Evolutionary conservation across 225 moss, liverwort and hornwort genomes (phyloP), one percentile per base, ranked within the genome.

Genomic region (Ulota crispa): DNA sequence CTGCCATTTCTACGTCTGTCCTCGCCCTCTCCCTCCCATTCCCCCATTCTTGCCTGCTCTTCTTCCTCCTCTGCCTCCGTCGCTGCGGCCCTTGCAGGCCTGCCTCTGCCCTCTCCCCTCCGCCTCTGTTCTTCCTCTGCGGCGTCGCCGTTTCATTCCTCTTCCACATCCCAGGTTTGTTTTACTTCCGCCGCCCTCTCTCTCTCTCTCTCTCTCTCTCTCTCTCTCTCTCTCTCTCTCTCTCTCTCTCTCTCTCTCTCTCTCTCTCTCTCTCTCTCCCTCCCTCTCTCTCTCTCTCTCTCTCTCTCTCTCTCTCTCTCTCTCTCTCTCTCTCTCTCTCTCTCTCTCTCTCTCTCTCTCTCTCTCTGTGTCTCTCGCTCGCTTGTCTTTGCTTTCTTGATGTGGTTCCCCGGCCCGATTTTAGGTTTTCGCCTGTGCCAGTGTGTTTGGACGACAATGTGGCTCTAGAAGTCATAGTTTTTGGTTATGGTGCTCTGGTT

Each of bases 1-100:
- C 57, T 11, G 57, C 81, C 77, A 63, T 77, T 78, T 77, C 71
- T 85, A 81, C 73, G 72, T 73, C 16, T 7, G 71, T 0, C 20
- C 53, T 21, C 71, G 0, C 9, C 26, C 2, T 8, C 16, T 1
- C 4, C 53, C 60, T 37, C 18, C 34, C 71, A 80, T n/a, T 70
- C 47, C 37, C 37, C 68, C 54, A 39, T 63, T 36, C 65, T 80
- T 76, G 71, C 83, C 72, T 15, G 24, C 64, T 10, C 20, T 2
- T 3, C 54, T 8, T 13, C 53, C 3, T 45, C 9, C 41, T n/a
- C 11, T n/a, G 53, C 20, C n/a, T 57, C 26, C 47, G 15, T 45
- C 8, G 67, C 47, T 31, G 62, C 60, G 57, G 71, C 39, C 66
- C 78, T 2, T 8, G 21, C 76, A 54, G 43, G 42, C 55, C 76